Evolutionary conservation across 495 filamentous ascomycete species (phyloP).

Genomic region (Aspergillus ostianus): DNA sequence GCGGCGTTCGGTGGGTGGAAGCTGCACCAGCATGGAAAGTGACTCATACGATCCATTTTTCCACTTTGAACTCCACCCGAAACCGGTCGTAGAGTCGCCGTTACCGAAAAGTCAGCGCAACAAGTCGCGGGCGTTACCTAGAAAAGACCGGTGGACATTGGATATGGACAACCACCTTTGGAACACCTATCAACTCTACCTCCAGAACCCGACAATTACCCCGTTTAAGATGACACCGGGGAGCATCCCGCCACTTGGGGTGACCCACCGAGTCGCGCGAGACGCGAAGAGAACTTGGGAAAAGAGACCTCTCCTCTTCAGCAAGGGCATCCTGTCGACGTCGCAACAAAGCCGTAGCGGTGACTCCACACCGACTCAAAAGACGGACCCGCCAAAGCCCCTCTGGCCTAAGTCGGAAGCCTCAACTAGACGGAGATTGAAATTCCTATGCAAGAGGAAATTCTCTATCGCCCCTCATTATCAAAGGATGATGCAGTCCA

Average conservation of each 20-base stretch:
- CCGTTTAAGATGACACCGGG: conserved; percentile 90
- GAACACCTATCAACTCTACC: conserved; percentile 83
- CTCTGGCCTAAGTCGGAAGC: conserved; percentile 81
- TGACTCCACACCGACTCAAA: conserved; percentile 60
- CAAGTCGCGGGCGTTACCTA: conserved; percentile 16
- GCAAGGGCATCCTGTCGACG: conserved; percentile 29
- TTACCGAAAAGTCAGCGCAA: conserved; percentile 25
- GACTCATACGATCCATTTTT: conserved; percentile 59
- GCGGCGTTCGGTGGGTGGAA: conserved; percentile 62
- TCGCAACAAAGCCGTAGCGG: conserved; percentile 50
- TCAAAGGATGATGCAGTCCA: conserved; percentile 67
- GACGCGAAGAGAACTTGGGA: conserved; percentile 84
- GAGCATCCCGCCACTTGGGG: conserved; percentile 80
- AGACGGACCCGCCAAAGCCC: conserved; percentile 26
- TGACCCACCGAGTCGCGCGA: conserved; percentile 83
- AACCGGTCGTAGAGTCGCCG: conserved; percentile 35
- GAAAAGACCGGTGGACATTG: conserved; percentile 65
- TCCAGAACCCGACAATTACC: conserved; percentile 89
- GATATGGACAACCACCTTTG: conserved; percentile 93
- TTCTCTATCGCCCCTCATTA: conserved; percentile 65
- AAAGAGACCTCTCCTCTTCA: conserved; percentile 22
- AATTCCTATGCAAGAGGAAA: conserved; percentile 76
- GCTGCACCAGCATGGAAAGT: conserved; percentile 67
- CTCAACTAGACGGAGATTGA: conserved; percentile 76
- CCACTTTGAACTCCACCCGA: conserved; percentile 37